Conservation (phyloP, 768 basidiomycete species). For the Mycena haematopus region DNA sequence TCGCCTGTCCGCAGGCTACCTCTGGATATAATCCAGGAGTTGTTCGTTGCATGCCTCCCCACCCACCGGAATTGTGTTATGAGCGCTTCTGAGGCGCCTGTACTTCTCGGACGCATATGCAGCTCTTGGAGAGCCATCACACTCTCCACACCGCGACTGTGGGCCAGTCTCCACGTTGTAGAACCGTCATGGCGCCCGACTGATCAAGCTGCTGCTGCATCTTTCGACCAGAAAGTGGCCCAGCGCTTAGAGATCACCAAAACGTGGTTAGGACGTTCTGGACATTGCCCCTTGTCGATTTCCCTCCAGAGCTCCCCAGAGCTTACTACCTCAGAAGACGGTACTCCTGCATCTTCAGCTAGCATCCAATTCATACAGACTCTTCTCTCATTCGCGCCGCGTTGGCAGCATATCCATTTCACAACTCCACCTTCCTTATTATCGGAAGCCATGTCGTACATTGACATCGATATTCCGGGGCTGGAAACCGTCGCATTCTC, state of each 20-base stretch:
- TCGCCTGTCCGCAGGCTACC: slow-evolving; percentile 4
- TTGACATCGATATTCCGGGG: background rate
- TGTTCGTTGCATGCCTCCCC: slow-evolving; percentile 14
- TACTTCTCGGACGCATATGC: slow-evolving; percentile 21
- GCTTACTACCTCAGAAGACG: background rate
- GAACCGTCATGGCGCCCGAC: background rate
- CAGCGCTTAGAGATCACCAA: background rate
- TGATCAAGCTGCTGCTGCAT: background rate
- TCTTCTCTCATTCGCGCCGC: background rate
- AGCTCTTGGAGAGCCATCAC: slow-evolving; percentile 18
- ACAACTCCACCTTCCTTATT: too few species aligned
- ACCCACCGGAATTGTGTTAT: slow-evolving; percentile 13
- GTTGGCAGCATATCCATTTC: background rate
- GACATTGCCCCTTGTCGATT: slow-evolving; percentile 6
- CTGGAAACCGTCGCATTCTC: too few species aligned
- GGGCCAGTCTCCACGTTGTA: slow-evolving; percentile 8
- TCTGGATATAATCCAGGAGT: slow-evolving; percentile 8
- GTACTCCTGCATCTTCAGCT: too few species aligned
- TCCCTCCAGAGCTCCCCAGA: background rate
- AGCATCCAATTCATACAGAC: background rate
- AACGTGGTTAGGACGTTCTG: slow-evolving; percentile 1
- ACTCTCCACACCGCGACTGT: slow-evolving; percentile 16
- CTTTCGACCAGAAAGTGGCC: background rate
- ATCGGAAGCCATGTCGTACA: too few species aligned
- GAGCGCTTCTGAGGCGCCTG: slow-evolving; percentile 13